Evolutionary conservation across 768 basidiomycete genomes (phyloP).

Genomic region (Xerocomus brunneocitrinus): DNA sequence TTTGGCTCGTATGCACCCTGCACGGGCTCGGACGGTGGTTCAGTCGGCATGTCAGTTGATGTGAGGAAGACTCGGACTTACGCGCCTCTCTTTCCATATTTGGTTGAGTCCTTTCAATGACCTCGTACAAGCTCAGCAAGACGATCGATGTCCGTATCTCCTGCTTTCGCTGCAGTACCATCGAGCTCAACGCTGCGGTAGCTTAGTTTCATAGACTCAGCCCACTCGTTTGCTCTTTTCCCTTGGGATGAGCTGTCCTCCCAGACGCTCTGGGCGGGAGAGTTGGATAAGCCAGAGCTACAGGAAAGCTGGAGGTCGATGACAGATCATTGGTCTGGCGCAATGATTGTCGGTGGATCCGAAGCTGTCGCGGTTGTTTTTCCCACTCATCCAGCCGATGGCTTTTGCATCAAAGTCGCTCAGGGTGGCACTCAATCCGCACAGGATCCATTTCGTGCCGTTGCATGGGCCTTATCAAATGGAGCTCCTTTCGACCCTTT

Average conservation of each 20-base stretch:
- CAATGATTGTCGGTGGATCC: conserved; percentile 46
- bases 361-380: conserved; percentile 37
- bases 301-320: conserved; percentile 41
- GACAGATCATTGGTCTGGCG: conserved; percentile 45
- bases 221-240: conserved; percentile 43
- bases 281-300: conserved; percentile 28
- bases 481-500: conserved; percentile 49
- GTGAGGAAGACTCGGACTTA: not conserved
- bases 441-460: conserved; percentile 28
- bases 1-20: conserved; percentile 43
- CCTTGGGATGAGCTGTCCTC: conserved; percentile 37
- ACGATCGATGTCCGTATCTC: conserved; percentile 41
- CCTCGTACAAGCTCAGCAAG: conserved; percentile 39
- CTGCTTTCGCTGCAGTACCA: conserved; percentile 1
- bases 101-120: not conserved
- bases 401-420: conserved; percentile 36
- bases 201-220: conserved; percentile 32
- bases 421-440: conserved; percentile 9
- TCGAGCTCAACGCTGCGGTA: conserved; percentile 12
- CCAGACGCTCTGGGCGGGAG: conserved; percentile 36
- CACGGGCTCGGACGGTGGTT: conserved; percentile 11
- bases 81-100: conserved; percentile 20
- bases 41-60: conserved; percentile 20
- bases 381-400: conserved; percentile 14
- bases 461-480: conserved; percentile 58